Evolutionary conservation across 2,329 filamentous ascomycete species (phyloP).

Genomic region (Verticillium alfalfae): DNA sequence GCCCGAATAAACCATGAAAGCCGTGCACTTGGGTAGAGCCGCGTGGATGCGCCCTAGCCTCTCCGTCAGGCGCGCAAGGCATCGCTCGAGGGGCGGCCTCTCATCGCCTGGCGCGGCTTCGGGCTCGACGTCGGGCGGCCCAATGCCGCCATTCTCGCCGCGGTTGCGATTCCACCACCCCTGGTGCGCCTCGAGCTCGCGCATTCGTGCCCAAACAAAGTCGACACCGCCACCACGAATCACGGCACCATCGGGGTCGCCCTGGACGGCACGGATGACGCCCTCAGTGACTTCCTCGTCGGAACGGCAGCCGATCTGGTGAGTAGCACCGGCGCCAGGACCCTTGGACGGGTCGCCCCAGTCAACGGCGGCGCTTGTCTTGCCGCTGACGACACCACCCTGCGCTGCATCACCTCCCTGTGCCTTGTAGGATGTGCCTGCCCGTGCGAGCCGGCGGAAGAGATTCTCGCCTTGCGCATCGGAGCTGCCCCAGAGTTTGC

Average conservation of each 20-base stretch:
- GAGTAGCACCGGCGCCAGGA: constrained; percentile 48
- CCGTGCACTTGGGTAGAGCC: constrained; percentile 58
- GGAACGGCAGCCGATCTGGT: constrained; percentile 50
- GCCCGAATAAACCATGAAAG: constrained; percentile 59
- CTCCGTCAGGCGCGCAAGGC: constrained; percentile 36
- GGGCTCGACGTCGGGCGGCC: constrained; percentile 23
- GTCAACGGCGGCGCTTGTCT: constrained; percentile 74
- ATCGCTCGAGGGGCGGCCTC: constrained; percentile 34
- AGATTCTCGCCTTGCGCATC: constrained; percentile 80
- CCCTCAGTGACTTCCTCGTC: constrained; percentile 54
- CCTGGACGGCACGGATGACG: constrained; percentile 52
- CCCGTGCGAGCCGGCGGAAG: constrained; percentile 71
- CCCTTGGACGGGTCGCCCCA: constrained; percentile 74
- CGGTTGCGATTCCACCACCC: constrained; percentile 63
- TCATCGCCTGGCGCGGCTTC: constrained; percentile 5
- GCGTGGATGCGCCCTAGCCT: constrained; percentile 52
- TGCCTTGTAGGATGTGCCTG: constrained; percentile 56
- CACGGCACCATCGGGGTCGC: constrained; percentile 51
- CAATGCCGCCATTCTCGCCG: constrained; percentile 28
- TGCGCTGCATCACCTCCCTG: constrained; percentile 53
- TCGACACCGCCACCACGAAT: constrained; percentile 58
- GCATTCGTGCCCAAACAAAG: constrained; percentile 62
- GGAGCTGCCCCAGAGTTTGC: constrained; percentile 75
- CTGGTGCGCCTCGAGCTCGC: constrained; percentile 58
- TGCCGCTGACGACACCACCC: constrained; percentile 49